Percentiles rank a stretch among this genome's conserved stretches.
Evolutionary conservation across 176 grass and related monocot species (phyloP).

Genomic region (Hordeum vulgare): MorexV3_pseudomolecules_assembly NC_058520.1:23520718-23521217

Average conservation of each 20-base stretch:
- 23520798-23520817: neutral
- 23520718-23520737: neutral
- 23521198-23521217: neutral
- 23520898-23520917: neutral
- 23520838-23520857: neutral
- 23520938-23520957: neutral
- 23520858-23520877: neutral
- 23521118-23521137: neutral
- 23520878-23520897: neutral
- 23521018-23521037: neutral
- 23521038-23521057: neutral
- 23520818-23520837: neutral
- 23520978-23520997: neutral
- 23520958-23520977: neutral
- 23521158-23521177: neutral
- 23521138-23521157: slow-evolving; percentile 9
- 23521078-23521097: neutral
- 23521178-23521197: neutral
- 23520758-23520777: neutral
- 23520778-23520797: neutral
- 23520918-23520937: neutral
- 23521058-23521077: neutral
- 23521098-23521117: neutral
- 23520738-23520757: neutral
- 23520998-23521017: neutral